Evolutionary conservation across 345 rosid genomes (phyloP), one percentile per base, ranked within the genome.

Genomic region (Gossypium thurberi): DNA sequence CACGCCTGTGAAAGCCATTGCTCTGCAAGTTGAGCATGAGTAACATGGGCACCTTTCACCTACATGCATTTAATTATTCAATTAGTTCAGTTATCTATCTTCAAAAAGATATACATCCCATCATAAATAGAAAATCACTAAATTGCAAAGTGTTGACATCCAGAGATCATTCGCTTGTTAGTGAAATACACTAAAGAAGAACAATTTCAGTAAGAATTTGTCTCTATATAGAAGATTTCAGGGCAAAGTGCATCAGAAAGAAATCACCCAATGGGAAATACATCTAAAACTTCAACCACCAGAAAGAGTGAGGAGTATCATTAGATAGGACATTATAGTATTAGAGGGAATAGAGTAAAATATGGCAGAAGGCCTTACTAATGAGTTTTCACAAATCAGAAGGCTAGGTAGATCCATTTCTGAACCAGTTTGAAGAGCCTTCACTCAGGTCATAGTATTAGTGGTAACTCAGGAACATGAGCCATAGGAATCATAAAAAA

Each of bases 11-110:
- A 65, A 77, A 92, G 89, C 98, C 98, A 94, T 26, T 82, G 76
- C 75, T 83, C 87, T n/a, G 93, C 93, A 53, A 93, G 93, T 77
- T 84, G 87, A 79, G 82, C 75, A 80, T 87, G 74, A 74, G 81
- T 78, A 69, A 84, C 81, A 65, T 78, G 80, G 60, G 81, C 83
- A 47, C 81, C 86, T 77, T 90, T 84, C 56, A 83, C 89, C 95
- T 88, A 59, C 63, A 79, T 21, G 57, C 37, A 77, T 65, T 56
- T 78, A 51, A 79, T 12, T 9, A 43, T 65, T 56, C 78, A 51
- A 81, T 12, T 12, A 43, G 33, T 65, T 70, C 61, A 53, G 62
- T 53, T 11, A 70, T 51, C 44, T 17, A 68, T 58, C 44, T n/a
- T 26, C 58, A 26, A 50, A 50, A 68, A 14, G 23, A 10, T 50